Base-by-base conservation (phyloP, 768 basidiomycete genomes). In the Amanita rubescens region DNA sequence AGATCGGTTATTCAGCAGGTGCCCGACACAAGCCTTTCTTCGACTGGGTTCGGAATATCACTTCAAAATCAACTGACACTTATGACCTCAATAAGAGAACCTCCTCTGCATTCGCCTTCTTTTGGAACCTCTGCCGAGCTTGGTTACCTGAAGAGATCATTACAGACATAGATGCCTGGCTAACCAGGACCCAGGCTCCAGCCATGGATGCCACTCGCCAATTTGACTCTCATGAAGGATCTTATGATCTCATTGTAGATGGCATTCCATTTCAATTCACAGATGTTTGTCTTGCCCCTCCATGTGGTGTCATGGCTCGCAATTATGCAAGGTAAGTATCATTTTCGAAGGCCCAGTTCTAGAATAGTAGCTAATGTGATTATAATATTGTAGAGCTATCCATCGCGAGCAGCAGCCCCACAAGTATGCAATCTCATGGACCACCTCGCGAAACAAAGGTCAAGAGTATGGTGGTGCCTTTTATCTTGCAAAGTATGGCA, bases 11-110 rank as follows among this genome's bases (percentile, higher is more conserved):
- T n/a, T n/a, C n/a, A n/a, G n/a, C n/a, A n/a, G 57, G 58, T 15
- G 48, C 51, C 4, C 49, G 45, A 3, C 50, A 47, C 14, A 9
- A 22, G 30, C 58, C 58, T 22, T 9, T 12, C 1, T 60, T 63
- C 33, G 30, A 59, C 24, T 61, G 60, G 58, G 62, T 54, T 9
- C 12, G 48, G 2, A 63, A 63, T 17, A 9, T 63, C 11, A 9
- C 33, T 10, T 30, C n/a, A 5, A 55, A 14, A 32, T 44, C 30
- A 35, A 35, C 34, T 7, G 34, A 47, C 12, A 41, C 53, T 27
- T 12, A 20, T 6, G 27, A 46, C 3, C 38, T 57, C 22, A 35
- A 57, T 34, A n/a, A 43, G 14, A 33, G 56, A 4, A 35, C 32
- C 7, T 30, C 37, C 34, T 27, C 42, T 24, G 53, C 51, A 0